Percentiles rank a stretch among this genome's conserved stretches.
Conservation (phyloP, 345 rosid species). For the Brassica carinata region DNA sequence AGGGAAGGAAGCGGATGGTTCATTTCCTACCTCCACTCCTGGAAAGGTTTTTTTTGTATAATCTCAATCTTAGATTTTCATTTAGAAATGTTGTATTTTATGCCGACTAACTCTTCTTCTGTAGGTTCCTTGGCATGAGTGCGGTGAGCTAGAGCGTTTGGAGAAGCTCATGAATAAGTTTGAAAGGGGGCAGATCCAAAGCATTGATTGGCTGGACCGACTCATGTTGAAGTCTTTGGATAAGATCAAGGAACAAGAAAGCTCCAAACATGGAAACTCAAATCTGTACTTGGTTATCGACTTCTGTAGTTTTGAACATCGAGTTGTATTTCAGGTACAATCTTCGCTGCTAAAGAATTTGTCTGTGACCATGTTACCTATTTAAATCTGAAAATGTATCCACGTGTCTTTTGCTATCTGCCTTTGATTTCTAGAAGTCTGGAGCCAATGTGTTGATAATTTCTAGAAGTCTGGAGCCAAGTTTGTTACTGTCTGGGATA, state of each 20-base stretch:
- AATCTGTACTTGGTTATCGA: constrained; percentile 75
- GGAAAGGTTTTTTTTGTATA: constrained; percentile 76
- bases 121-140: constrained; percentile 92
- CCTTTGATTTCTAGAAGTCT: constrained; percentile 59
- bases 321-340: constrained; percentile 92
- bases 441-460: constrained; percentile 78
- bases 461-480: constrained; percentile 85
- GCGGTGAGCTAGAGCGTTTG: constrained; percentile 91
- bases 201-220: constrained; percentile 88
- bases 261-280: constrained; percentile 69
- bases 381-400: not conserved
- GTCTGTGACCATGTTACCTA: not conserved
- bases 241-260: constrained; percentile 77
- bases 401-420: constrained; percentile 13
- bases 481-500: constrained; percentile 90
- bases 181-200: constrained; percentile 87
- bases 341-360: not conserved
- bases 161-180: constrained; percentile 92
- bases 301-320: constrained; percentile 91
- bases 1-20: constrained; percentile 92
- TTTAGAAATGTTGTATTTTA: not conserved
- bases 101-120: not conserved
- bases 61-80: not conserved
- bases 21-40: constrained; percentile 78
- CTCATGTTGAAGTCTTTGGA: constrained; percentile 85